phyloP scores from a whole-genome alignment of 257 asterid species.

The Linaria vulgaris region DNA sequence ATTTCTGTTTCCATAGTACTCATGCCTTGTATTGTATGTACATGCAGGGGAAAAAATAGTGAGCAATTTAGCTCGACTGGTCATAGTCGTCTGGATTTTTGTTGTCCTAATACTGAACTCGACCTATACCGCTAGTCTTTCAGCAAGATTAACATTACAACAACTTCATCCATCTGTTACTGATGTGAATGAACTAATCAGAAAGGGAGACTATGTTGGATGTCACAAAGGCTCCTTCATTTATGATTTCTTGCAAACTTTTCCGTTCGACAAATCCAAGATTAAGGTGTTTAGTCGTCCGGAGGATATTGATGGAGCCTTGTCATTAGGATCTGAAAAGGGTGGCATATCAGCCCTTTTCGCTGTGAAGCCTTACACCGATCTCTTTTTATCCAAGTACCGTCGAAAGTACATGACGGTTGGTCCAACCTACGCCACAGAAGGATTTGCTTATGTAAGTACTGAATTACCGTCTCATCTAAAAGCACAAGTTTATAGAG shows the following conservation, averaged over 20 bases:
- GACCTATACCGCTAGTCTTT: slow-evolving; percentile 39
- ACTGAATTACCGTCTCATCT: too few species aligned
- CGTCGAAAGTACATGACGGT: slow-evolving; percentile 32
- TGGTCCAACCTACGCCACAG: slow-evolving; percentile 31
- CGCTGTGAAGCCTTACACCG: slow-evolving; percentile 29
- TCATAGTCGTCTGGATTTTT: slow-evolving; percentile 41
- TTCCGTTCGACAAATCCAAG: slow-evolving; percentile 30
- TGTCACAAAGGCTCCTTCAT: slow-evolving; percentile 34
- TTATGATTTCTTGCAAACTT: slow-evolving; percentile 16
- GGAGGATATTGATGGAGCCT: slow-evolving; percentile 31
- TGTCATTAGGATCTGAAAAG: slow-evolving; percentile 32
- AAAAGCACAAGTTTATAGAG: too few species aligned
- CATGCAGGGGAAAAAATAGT: slow-evolving; percentile 39
- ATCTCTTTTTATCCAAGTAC: slow-evolving; percentile 30
- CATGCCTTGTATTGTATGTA: background rate
- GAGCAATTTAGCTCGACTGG: slow-evolving; percentile 43
- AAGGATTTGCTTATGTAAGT: slow-evolving; percentile 34
- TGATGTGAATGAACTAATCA: slow-evolving; percentile 28
- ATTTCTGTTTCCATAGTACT: background rate
- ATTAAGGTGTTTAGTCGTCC: slow-evolving; percentile 22
- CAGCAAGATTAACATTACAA: slow-evolving; percentile 37
- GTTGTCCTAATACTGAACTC: slow-evolving; percentile 42
- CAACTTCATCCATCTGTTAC: slow-evolving; percentile 33
- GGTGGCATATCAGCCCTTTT: slow-evolving; percentile 40
- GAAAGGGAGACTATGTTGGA: slow-evolving; percentile 33